These are phyloP conservation scores for Magnusiomyces suaveolens DNA, from an alignment of 1,139 yeast species.

Conservation along the genomic window DNA sequence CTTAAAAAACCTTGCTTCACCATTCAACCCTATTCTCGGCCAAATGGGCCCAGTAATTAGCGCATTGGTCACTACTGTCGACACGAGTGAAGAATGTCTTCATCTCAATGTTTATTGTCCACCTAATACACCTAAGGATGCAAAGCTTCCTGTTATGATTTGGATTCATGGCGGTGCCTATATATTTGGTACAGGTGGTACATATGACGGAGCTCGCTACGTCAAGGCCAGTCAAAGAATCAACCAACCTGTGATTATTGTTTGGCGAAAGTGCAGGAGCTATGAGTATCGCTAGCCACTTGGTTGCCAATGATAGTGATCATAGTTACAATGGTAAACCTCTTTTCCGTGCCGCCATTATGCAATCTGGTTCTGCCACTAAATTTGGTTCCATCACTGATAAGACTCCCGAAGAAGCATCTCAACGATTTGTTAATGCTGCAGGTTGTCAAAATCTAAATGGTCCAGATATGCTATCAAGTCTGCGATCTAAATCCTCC, in stretches of 20 bases:
- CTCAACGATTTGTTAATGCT: slow-evolving; percentile 8
- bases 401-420: slow-evolving; percentile 8
- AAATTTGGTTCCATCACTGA: slow-evolving; percentile 2
- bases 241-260: neutral
- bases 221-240: neutral
- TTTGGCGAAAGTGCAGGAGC: slow-evolving; percentile 31
- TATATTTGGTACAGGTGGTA: slow-evolving; percentile 8
- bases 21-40: neutral
- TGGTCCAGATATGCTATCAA: slow-evolving; percentile 8
- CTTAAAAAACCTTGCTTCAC: neutral
- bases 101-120: slow-evolving; percentile 6
- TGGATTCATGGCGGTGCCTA: slow-evolving; percentile 5
- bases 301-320: slow-evolving; percentile 17
- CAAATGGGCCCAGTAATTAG: neutral
- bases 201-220: slow-evolving; percentile 1
- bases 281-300: slow-evolving; percentile 22
- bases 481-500: slow-evolving; percentile 14
- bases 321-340: slow-evolving; percentile 8
- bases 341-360: slow-evolving; percentile 23
- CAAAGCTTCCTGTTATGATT: slow-evolving; percentile 6
- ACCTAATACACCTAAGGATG: neutral
- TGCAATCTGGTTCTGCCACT: slow-evolving; percentile 19
- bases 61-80: neutral
- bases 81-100: slow-evolving; percentile 21
- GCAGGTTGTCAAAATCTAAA: slow-evolving; percentile 15